Conservation (phyloP, 2,329 filamentous ascomycete species). For the Sclerotinia glacialis region DNA sequence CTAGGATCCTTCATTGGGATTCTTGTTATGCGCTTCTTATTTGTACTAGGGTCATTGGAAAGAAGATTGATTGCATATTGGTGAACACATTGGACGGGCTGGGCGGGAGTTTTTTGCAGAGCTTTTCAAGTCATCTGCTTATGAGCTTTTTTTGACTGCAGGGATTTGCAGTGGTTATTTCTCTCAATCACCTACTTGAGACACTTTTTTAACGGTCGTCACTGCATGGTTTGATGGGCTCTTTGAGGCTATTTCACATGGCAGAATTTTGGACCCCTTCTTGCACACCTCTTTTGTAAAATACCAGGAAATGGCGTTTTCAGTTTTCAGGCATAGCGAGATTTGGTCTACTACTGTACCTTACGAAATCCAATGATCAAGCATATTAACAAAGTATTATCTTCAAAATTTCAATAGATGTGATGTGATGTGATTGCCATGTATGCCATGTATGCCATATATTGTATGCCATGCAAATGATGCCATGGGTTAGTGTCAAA, state of each 20-base stretch:
- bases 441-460: too few species aligned
- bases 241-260: slow-evolving; percentile 3
- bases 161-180: not conserved
- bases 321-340: slow-evolving; percentile 21
- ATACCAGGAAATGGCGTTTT: slow-evolving; percentile 19
- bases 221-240: slow-evolving; percentile 13
- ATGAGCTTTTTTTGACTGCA: not conserved
- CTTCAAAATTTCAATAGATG: not conserved
- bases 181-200: slow-evolving; percentile 17
- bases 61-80: slow-evolving; percentile 6
- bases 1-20: not conserved
- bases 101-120: slow-evolving; percentile 12
- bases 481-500: slow-evolving; percentile 7
- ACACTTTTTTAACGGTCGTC: slow-evolving; percentile 8
- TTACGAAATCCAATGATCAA: slow-evolving; percentile 18
- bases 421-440: not conserved
- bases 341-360: slow-evolving; percentile 18
- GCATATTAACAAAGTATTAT: not conserved
- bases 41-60: slow-evolving; percentile 7
- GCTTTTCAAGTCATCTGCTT: slow-evolving; percentile 5
- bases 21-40: not conserved
- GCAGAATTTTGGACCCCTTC: slow-evolving; percentile 16
- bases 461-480: slow-evolving; percentile 8
- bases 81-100: slow-evolving; percentile 3
- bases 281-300: slow-evolving; percentile 14